Conservation (phyloP, 2,329 filamentous ascomycete genomes). For the Diaporthe batatas region DNA sequence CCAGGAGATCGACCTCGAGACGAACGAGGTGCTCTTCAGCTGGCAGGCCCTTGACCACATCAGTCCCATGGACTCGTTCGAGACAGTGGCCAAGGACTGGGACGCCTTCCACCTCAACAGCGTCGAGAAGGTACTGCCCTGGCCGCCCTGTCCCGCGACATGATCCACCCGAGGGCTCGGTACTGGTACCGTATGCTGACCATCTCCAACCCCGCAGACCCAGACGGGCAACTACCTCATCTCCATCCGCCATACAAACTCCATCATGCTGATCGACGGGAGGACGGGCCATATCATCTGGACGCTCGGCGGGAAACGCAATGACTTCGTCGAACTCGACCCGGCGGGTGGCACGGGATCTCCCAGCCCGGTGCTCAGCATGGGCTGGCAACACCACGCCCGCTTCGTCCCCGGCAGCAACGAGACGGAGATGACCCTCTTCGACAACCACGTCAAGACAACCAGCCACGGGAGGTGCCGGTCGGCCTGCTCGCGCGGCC, state of each 20-base stretch:
- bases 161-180: neutral
- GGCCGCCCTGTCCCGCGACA: neutral
- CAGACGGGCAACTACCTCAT: constrained; percentile 65
- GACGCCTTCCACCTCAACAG: constrained; percentile 71
- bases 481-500: constrained; percentile 50
- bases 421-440: constrained; percentile 53
- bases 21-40: constrained; percentile 62
- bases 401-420: constrained; percentile 53
- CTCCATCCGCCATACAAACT: constrained; percentile 63
- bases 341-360: constrained; percentile 6
- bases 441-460: constrained; percentile 57
- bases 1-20: constrained; percentile 65
- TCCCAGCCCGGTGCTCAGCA: constrained; percentile 41
- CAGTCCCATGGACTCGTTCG: constrained; percentile 33
- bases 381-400: constrained; percentile 63
- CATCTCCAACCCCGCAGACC: constrained; percentile 13
- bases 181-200: too few relatives aligned
- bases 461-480: constrained; percentile 49
- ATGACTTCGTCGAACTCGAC: constrained; percentile 54
- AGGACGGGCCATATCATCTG: constrained; percentile 62
- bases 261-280: constrained; percentile 62
- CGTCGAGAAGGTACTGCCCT: constrained; percentile 52
- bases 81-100: constrained; percentile 52
- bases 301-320: constrained; percentile 64
- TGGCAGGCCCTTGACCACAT: constrained; percentile 57